A percentile compares a stretch with the other conserved stretches of the same genome.
Conservation (phyloP, 2,329 filamentous ascomycete species). For the Microdochium paspali region DNA sequence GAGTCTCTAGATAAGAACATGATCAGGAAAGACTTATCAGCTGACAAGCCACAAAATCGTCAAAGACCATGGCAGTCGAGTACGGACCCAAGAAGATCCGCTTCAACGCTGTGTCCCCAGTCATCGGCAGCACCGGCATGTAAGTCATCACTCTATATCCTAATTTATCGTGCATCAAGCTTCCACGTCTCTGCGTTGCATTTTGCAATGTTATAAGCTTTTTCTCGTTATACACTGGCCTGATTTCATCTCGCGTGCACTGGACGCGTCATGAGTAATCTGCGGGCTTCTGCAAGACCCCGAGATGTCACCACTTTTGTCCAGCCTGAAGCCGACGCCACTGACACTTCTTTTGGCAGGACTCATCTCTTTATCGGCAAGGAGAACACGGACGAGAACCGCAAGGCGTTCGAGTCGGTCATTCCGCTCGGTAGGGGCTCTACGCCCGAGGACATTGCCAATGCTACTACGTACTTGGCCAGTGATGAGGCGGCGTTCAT, state of each 20-base stretch:
- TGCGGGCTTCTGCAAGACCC: too few relatives aligned
- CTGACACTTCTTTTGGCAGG: conserved; percentile 9
- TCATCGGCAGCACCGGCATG: conserved; percentile 58
- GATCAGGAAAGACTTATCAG: background rate
- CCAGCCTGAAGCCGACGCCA: background rate
- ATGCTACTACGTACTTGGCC: conserved; percentile 60
- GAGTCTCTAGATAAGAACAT: too few relatives aligned
- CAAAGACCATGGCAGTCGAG: conserved; percentile 52
- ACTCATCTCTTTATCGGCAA: conserved; percentile 47
- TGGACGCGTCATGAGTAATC: too few relatives aligned
- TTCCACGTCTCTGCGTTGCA: background rate
- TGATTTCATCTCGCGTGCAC: too few relatives aligned
- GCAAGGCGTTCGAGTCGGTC: conserved; percentile 41
- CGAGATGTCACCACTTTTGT: too few relatives aligned
- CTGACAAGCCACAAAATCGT: conserved; percentile 2
- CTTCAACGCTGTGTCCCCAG: conserved; percentile 62
- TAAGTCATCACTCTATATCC: conserved; percentile 9
- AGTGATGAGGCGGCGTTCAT: conserved; percentile 65
- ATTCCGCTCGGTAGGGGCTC: conserved; percentile 46
- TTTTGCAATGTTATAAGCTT: background rate
- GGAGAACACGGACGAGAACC: conserved; percentile 52
- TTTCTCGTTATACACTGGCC: too few relatives aligned
- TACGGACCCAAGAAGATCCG: conserved; percentile 64
- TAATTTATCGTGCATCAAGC: background rate
- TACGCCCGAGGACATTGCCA: conserved; percentile 58